Evolutionary conservation across 2,329 filamentous ascomycete species (phyloP), one percentile per base, ranked within the genome.

Genomic region (Gnomoniopsis smithogilvyi): DNA sequence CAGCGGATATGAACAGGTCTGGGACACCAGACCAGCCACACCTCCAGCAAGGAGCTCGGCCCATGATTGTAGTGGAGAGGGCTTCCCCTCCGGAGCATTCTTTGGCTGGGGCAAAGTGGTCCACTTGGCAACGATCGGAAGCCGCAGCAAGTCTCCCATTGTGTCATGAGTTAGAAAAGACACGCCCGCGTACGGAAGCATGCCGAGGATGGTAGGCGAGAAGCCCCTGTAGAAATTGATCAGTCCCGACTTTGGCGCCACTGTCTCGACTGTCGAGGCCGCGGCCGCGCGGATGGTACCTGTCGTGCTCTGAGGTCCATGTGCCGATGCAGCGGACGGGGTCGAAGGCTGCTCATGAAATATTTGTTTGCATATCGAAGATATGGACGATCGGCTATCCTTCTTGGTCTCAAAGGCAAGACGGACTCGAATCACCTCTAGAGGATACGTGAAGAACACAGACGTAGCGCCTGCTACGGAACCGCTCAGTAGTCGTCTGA

Each of bases 141-240:
- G 81, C 19, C 93, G 91, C 66, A 99, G 82, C 50, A 95, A 69
- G 72, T 99, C 95, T 62, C 91, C 91, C 45, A 89, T 85, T 4
- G 91, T 92, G 73, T 99, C 95, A 76, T 99, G 95, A 0, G 92
- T 96, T 45, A 99, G 82, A 76, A 99, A 99, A 1, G 92, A 96
- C 69, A 96, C 88, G 67, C 95, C 95, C 1, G 95, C 95, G 69
- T 99, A 99, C 0, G 95, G 95, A 1, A 99, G 78, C 94, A 99
- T 99, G 66, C 95, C 95, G 61, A 96, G 80, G 6, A 99, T 74
- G 0, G 95, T 98, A 0, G 94, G 91, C 0, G 87, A 85, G 73
- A 99, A 99, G 52, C 95, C 95, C 51, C 95, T 87, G 75, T 97
- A 99, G 73, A 99, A 99, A 73, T 99, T 99, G 58, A 85, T 75